Conservation (phyloP, 352 stramenopile species). For the Phytophthora sansomeana region DNA sequence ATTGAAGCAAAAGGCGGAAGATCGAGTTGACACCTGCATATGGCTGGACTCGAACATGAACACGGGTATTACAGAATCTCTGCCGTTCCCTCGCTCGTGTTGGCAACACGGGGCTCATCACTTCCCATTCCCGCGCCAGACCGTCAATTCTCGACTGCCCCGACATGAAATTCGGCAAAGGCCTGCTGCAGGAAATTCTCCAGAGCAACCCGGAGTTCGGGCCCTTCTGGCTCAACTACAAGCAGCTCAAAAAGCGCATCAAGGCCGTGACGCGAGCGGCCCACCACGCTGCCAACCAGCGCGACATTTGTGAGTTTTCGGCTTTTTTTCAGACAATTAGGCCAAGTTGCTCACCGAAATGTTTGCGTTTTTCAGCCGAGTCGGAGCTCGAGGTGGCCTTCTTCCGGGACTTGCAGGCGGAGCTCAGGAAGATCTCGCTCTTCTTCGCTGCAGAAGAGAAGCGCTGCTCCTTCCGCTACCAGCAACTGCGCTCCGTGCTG, state of each 20-base stretch:
- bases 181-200: constrained; percentile 69
- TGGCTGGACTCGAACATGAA: constrained; percentile 1
- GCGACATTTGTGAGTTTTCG: constrained; percentile 55
- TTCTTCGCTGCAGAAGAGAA: constrained; percentile 85
- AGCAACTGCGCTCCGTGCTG: constrained; percentile 74
- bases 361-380: constrained; percentile 47
- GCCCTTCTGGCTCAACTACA: constrained; percentile 91
- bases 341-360: background rate
- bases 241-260: constrained; percentile 87
- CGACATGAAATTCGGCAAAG: constrained; percentile 87
- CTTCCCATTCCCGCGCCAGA: constrained; percentile 21
- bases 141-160: constrained; percentile 6
- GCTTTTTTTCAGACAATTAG: background rate
- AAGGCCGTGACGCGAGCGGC: constrained; percentile 68
- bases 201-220: constrained; percentile 84
- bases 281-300: constrained; percentile 45
- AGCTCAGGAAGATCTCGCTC: constrained; percentile 85
- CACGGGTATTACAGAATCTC: constrained; percentile 16
- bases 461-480: constrained; percentile 70
- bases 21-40: constrained; percentile 27
- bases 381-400: constrained; percentile 79
- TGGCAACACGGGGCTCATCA: constrained; percentile 17
- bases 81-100: background rate
- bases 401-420: constrained; percentile 74
- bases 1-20: constrained; percentile 25